Evolutionary conservation across 768 basidiomycete genomes (phyloP).

Genomic region (Lyophyllum decastes): DNA sequence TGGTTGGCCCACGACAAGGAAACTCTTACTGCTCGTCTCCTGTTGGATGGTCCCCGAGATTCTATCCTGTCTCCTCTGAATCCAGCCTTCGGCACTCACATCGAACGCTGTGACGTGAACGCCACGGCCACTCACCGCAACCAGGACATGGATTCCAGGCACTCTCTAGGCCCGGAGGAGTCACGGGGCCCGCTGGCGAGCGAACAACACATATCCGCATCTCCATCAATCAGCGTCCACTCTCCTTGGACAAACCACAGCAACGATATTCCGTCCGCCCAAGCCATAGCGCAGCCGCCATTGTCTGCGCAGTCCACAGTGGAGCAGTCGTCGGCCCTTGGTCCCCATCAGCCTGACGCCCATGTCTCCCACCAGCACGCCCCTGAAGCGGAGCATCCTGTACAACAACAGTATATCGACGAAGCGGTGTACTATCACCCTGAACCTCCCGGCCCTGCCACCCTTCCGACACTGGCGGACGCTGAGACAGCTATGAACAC

Average conservation of each 20-base stretch:
- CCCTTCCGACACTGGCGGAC: slow-evolving; percentile 42
- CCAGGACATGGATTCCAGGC: slow-evolving; percentile 27
- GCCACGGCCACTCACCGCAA: slow-evolving; percentile 18
- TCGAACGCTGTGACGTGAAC: slow-evolving; percentile 26
- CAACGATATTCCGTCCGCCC: slow-evolving; percentile 16
- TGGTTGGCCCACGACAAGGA: slow-evolving; percentile 43
- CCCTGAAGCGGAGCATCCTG: background rate
- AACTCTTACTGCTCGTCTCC: slow-evolving; percentile 20
- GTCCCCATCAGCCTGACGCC: background rate
- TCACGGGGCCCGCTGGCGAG: background rate
- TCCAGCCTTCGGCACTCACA: slow-evolving; percentile 36
- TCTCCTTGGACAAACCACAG: slow-evolving; percentile 18
- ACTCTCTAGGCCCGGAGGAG: slow-evolving; percentile 35
- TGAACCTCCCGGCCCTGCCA: background rate
- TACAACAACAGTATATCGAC: background rate
- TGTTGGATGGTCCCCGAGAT: slow-evolving; percentile 2
- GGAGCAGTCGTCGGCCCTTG: background rate
- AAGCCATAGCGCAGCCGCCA: slow-evolving; percentile 8
- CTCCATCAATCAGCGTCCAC: slow-evolving; percentile 20
- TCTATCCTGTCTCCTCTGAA: slow-evolving; percentile 36
- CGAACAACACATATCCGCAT: slow-evolving; percentile 7
- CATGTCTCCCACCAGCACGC: slow-evolving; percentile 5
- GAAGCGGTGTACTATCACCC: background rate
- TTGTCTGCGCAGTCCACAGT: slow-evolving; percentile 6
- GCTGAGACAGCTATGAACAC: slow-evolving; percentile 57